These are phyloP conservation scores for Nigrograna mackinnonii DNA, from an alignment of 2,329 filamentous ascomycete species.

Conservation along the genomic window DNA sequence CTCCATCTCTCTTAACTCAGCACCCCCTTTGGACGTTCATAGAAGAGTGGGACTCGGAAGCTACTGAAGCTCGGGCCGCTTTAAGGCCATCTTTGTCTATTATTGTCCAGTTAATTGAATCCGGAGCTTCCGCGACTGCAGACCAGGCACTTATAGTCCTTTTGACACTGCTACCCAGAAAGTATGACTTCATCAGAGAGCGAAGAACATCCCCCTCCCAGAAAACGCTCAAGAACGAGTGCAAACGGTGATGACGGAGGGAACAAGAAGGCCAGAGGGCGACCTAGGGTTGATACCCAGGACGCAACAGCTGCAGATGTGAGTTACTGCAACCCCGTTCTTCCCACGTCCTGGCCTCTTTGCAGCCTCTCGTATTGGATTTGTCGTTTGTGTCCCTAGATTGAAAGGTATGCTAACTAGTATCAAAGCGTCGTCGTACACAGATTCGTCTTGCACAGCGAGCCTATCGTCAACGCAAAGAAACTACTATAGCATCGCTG, in stretches of 20 bases:
- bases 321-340: conserved; percentile 44
- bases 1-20: no score
- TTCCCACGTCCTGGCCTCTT: not conserved
- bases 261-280: conserved; percentile 65
- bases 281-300: conserved; percentile 74
- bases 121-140: no score
- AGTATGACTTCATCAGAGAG: conserved; percentile 1
- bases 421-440: conserved; percentile 71
- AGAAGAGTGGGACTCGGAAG: no score
- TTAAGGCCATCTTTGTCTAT: no score
- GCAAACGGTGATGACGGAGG: conserved; percentile 15
- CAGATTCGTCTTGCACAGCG: conserved; percentile 87
- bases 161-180: no score
- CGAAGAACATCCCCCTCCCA: not conserved
- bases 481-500: conserved; percentile 75
- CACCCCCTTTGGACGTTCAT: no score
- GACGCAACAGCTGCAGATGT: conserved; percentile 80
- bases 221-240: conserved; percentile 1
- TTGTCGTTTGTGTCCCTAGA: no score
- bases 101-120: no score
- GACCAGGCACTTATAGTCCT: no score
- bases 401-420: not conserved
- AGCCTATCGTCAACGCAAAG: conserved; percentile 83
- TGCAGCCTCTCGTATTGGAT: no score
- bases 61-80: no score